Percentiles rank a stretch among this genome's conserved stretches.
These are phyloP conservation scores for Bacterosira constricta DNA, from an alignment of 108 stramenopile genomes.

Conservation along the genomic window DNA sequence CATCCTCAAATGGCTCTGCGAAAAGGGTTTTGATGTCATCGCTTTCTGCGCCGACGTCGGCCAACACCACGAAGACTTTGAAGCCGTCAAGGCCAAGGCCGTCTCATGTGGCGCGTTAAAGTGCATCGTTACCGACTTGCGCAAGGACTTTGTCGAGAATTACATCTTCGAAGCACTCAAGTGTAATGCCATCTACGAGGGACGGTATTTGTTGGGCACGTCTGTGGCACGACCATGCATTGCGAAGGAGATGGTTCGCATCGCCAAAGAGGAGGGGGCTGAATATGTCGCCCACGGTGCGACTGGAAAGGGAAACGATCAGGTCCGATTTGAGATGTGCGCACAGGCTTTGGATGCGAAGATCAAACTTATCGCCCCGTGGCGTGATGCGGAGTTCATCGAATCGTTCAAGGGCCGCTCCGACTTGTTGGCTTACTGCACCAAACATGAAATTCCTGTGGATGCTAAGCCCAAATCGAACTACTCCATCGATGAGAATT, in stretches of 20 bases:
- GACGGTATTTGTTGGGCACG: slow-evolving; percentile 92
- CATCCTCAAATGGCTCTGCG: slow-evolving; percentile 97
- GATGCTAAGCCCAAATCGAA: slow-evolving; percentile 95
- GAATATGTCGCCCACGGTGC: slow-evolving; percentile 95
- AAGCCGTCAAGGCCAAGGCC: slow-evolving; percentile 90
- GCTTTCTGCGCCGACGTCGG: slow-evolving; percentile 97
- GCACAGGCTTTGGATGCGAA: slow-evolving; percentile 95
- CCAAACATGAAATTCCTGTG: slow-evolving; percentile 95
- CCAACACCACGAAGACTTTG: slow-evolving; percentile 88
- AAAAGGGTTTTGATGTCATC: slow-evolving; percentile 98
- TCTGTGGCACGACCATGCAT: slow-evolving; percentile 99
- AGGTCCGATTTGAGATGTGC: slow-evolving; percentile 99
- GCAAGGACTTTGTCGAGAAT: slow-evolving; percentile 94
- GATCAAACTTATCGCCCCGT: slow-evolving; percentile 96
- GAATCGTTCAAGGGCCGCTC: slow-evolving; percentile 93
- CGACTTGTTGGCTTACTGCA: slow-evolving; percentile 96
- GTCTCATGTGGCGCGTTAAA: slow-evolving; percentile 83
- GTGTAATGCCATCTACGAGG: slow-evolving; percentile 96
- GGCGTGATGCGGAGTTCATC: slow-evolving; percentile 96
- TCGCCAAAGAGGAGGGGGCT: slow-evolving; percentile 93
- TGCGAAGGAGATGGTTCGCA: slow-evolving; percentile 98
- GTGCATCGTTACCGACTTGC: slow-evolving; percentile 93
- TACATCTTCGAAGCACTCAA: slow-evolving; percentile 96
- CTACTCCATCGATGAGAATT: slow-evolving; percentile 98
- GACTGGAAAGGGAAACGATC: slow-evolving; percentile 99